A percentile compares a stretch with the other conserved stretches of the same genome.
Evolutionary conservation across 1,284 basidiomycete genomes (phyloP).

Genomic region (Ceratobasidium sp.): DNA sequence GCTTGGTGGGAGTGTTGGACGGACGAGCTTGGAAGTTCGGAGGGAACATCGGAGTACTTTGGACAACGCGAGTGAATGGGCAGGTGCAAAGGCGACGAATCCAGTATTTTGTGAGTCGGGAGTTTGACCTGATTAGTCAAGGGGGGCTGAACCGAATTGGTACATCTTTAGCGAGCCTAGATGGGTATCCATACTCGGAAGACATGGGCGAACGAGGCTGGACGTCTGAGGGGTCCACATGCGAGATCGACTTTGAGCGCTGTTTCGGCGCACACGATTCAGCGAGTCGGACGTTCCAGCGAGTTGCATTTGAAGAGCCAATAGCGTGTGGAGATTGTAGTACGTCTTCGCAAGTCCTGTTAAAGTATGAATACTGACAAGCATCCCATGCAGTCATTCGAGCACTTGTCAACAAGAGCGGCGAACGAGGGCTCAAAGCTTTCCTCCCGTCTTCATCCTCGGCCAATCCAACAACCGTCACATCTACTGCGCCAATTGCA

Average conservation of each 20-base stretch:
- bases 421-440: slow-evolving; percentile 39
- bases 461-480: neutral
- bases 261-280: slow-evolving; percentile 25
- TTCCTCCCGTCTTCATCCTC: slow-evolving; percentile 32
- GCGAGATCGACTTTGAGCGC: slow-evolving; percentile 5
- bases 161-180: slow-evolving; percentile 18
- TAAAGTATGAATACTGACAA: too few species aligned
- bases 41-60: neutral
- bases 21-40: neutral
- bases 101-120: slow-evolving; percentile 13
- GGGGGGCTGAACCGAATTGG: too few species aligned
- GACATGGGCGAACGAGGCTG: slow-evolving; percentile 28
- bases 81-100: slow-evolving; percentile 22
- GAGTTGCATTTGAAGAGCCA: slow-evolving; percentile 34
- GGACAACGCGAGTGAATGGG: slow-evolving; percentile 29
- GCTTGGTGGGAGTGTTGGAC: neutral
- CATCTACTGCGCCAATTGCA: slow-evolving; percentile 27
- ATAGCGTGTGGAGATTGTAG: slow-evolving; percentile 33
- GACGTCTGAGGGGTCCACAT: neutral
- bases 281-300: slow-evolving; percentile 39
- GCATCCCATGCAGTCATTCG: too few species aligned
- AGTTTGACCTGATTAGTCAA: neutral
- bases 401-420: slow-evolving; percentile 45
- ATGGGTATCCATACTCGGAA: slow-evolving; percentile 43
- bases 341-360: too few species aligned